Evolutionary conservation across 1,139 yeast species (phyloP).

Genomic region (Yamadazyma jaroonii): DNA sequence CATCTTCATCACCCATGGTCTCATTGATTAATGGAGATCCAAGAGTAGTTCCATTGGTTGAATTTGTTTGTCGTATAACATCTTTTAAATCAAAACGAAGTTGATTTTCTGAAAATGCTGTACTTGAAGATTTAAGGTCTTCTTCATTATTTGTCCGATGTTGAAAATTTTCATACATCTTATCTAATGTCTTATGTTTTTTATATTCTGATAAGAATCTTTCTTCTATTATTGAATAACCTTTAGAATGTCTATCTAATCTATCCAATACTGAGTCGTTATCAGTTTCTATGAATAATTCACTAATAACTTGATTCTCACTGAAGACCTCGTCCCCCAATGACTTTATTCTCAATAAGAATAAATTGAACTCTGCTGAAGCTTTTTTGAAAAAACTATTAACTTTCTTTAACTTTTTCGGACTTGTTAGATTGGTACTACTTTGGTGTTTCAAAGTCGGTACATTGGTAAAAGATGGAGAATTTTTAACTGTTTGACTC

Average conservation of each 20-base stretch:
- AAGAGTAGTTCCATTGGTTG: constrained; percentile 7
- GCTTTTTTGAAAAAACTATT: constrained; percentile 29
- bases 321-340: constrained; percentile 43
- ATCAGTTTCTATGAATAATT: constrained; percentile 40
- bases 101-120: constrained; percentile 17
- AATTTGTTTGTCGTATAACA: constrained; percentile 21
- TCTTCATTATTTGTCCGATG: constrained; percentile 9
- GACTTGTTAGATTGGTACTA: neutral
- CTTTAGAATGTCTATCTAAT: constrained; percentile 19
- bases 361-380: constrained; percentile 31
- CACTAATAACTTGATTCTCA: constrained; percentile 41
- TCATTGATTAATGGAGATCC: constrained; percentile 6
- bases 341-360: constrained; percentile 31
- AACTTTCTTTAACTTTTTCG: constrained; percentile 12
- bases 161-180: constrained; percentile 26
- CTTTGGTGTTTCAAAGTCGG: constrained; percentile 1
- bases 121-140: constrained; percentile 22
- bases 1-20: constrained; percentile 9
- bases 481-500: constrained; percentile 3
- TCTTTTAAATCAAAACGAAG: constrained; percentile 23
- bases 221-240: constrained; percentile 30
- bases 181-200: constrained; percentile 34
- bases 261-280: constrained; percentile 23
- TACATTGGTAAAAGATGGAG: constrained; percentile 6
- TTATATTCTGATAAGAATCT: constrained; percentile 32